These are phyloP conservation scores for Paspalum vaginatum DNA, from an alignment of 176 grass and related monocot species.

Conservation along the genomic window DNA sequence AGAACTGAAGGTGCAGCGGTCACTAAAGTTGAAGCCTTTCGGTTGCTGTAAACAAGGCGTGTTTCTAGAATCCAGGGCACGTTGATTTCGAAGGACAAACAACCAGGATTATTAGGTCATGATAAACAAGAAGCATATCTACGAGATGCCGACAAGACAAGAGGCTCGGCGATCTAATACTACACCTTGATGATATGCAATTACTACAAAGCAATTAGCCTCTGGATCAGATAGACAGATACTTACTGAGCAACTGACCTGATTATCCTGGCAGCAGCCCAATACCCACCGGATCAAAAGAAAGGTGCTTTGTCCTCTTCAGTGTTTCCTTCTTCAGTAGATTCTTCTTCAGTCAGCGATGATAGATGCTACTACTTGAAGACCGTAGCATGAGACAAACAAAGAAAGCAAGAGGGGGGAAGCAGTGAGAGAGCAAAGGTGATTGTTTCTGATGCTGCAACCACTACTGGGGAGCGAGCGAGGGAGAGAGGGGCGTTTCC, in stretches of 20 bases:
- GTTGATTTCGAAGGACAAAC: not conserved
- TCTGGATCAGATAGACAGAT: not conserved
- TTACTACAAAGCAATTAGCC: not conserved
- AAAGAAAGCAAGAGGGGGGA: not conserved
- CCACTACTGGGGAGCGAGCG: not conserved
- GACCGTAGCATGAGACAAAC: slow-evolving; percentile 20
- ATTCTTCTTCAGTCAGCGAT: slow-evolving; percentile 10
- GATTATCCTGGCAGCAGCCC: not conserved
- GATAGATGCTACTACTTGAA: not conserved
- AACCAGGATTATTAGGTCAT: not conserved
- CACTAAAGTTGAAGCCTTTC: not conserved
- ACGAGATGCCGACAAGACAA: not conserved
- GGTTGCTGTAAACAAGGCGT: not conserved
- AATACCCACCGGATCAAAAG: not conserved
- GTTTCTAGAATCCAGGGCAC: not conserved
- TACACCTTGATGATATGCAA: not conserved
- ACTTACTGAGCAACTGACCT: not conserved
- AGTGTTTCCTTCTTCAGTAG: slow-evolving; percentile 1
- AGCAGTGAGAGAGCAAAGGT: not conserved
- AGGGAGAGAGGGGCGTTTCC: not conserved
- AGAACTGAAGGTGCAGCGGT: not conserved
- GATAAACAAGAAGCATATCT: not conserved
- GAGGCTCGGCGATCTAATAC: too few relatives aligned
- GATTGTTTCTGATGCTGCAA: slow-evolving; percentile 12
- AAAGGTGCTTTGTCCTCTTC: slow-evolving; percentile 12